Conservation (phyloP, 2,329 filamentous ascomycete genomes). For the Pseudocercospora pini-densiflorae region DNA sequence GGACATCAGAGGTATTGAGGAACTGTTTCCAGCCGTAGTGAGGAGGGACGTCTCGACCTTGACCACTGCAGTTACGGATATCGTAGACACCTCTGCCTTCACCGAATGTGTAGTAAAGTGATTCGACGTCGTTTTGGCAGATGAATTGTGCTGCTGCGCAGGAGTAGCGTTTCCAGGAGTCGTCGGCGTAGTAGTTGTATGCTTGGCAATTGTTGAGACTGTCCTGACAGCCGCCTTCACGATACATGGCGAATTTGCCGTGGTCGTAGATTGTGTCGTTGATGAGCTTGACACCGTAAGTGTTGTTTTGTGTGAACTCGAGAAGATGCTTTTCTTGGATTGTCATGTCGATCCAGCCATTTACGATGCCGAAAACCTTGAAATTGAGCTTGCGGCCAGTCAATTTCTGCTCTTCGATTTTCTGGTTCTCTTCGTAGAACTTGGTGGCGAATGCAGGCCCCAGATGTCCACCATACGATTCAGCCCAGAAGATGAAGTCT, state of each 20-base stretch:
- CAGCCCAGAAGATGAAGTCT: constrained; percentile 47
- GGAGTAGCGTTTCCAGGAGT: constrained; percentile 5
- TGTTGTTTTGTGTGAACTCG: constrained; percentile 12
- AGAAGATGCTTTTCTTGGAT: constrained; percentile 11
- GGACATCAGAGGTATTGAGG: constrained; percentile 59
- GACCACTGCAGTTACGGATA: constrained; percentile 10
- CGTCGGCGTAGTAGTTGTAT: not conserved
- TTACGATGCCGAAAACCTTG: constrained; percentile 15
- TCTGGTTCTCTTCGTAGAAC: constrained; percentile 60
- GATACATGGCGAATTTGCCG: constrained; percentile 59
- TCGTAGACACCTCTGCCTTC: constrained; percentile 5
- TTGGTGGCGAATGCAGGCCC: constrained; percentile 61
- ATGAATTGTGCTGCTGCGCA: constrained; percentile 10
- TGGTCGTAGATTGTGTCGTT: constrained; percentile 40
- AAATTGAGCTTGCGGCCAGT: constrained; percentile 14
- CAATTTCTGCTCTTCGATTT: constrained; percentile 47
- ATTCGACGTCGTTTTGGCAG: constrained; percentile 9
- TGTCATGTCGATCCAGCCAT: constrained; percentile 7
- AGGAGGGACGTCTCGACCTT: constrained; percentile 59
- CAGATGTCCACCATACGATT: constrained; percentile 51
- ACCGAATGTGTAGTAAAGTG: constrained; percentile 10
- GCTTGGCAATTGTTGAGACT: not conserved
- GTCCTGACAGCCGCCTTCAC: constrained; percentile 10
- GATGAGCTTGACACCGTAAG: constrained; percentile 18
- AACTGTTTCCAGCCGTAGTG: constrained; percentile 59